Base-by-base conservation (phyloP, 495 filamentous ascomycete species). In the Cetradonia linearis region DNA sequence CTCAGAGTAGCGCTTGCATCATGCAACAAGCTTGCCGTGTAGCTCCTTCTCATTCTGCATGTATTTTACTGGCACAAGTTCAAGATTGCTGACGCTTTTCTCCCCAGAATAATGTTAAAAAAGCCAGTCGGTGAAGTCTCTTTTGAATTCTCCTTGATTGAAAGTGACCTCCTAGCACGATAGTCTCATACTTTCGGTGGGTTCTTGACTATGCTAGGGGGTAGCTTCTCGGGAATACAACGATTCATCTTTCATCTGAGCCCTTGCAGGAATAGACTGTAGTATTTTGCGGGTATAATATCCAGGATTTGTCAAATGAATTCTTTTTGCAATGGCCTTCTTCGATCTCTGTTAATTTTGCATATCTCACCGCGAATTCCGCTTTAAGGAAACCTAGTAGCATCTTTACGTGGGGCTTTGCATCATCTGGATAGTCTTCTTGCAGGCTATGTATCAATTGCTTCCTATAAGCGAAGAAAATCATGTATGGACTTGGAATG, bases 401-500 rank as follows among this genome's bases (percentile, higher is more conserved):
- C 42, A 64, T 40, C 27, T 20, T 50, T 1, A 60, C 40, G 33
- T 60, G 62, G n/a, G 42, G 23, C 53, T 64, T 64, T 28, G 62
- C 62, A 40, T 64, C 58, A 25, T 64, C 62, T 11, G 50, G 16
- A 48, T 55, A 57, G 8, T 60, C 33, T n/a, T 33, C 49, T 13
- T 48, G 50, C 25, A 60, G 33, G 30, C 57, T 64, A 40, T 56
- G 37, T 27, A 30, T 23, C 16, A 60, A 34, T 47, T 62, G 54
- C 28, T 36, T 25, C 28, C 50, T 53, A 18, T 65, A 57, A 14
- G 60, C 37, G 36, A 62, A 65, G 33, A 62, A 59, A 11, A 65
- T 65, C 63, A 65, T 65, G 42, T 44, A 65, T 3, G 63, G 63
- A 20, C 52, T n/a, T n/a, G 53, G 31, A 20, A 65, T 46, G 14